Percentiles rank a stretch among this genome's conserved stretches.
Evolutionary conservation across 2,329 filamentous ascomycete genomes (phyloP).

Genomic region (Aspergillus aculeatinus): DNA sequence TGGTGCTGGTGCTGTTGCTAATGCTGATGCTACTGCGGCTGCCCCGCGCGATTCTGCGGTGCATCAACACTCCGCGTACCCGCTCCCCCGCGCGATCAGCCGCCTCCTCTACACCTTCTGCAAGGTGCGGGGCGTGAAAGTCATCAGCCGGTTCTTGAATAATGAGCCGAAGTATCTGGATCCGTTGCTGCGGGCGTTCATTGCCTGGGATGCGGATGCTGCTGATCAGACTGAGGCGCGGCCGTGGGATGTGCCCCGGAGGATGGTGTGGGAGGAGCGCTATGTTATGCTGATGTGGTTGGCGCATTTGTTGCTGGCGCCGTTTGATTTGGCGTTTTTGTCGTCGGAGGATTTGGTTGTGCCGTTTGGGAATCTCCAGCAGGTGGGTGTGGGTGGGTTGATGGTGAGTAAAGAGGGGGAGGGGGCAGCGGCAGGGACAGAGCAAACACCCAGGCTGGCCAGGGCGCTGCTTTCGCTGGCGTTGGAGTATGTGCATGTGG

Average conservation of each 20-base stretch:
- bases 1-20: slow-evolving; percentile 23
- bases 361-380: slow-evolving; percentile 33
- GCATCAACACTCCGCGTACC: slow-evolving; percentile 39
- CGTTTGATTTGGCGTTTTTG: slow-evolving; percentile 86
- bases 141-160: slow-evolving; percentile 85
- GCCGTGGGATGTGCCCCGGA: slow-evolving; percentile 22
- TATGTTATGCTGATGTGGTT: slow-evolving; percentile 89
- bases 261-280: slow-evolving; percentile 79
- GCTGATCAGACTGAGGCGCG: slow-evolving; percentile 14
- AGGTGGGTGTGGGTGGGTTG: slow-evolving; percentile 15
- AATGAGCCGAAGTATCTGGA: slow-evolving; percentile 87
- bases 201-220: slow-evolving; percentile 50
- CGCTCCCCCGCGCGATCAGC: slow-evolving; percentile 70
- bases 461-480: slow-evolving; percentile 69
- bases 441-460: slow-evolving; percentile 66
- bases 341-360: slow-evolving; percentile 53
- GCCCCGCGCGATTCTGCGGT: slow-evolving; percentile 25
- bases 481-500: slow-evolving; percentile 66
- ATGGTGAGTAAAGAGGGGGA: no score
- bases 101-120: slow-evolving; percentile 84
- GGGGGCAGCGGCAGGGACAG: slow-evolving; percentile 48
- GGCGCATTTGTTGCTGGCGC: slow-evolving; percentile 76
- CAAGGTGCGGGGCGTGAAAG: slow-evolving; percentile 91
- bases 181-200: slow-evolving; percentile 71
- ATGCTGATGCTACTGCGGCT: no score